Base-by-base conservation (phyloP, 2,329 filamentous ascomycete genomes). In the Endothia cerciana region DNA sequence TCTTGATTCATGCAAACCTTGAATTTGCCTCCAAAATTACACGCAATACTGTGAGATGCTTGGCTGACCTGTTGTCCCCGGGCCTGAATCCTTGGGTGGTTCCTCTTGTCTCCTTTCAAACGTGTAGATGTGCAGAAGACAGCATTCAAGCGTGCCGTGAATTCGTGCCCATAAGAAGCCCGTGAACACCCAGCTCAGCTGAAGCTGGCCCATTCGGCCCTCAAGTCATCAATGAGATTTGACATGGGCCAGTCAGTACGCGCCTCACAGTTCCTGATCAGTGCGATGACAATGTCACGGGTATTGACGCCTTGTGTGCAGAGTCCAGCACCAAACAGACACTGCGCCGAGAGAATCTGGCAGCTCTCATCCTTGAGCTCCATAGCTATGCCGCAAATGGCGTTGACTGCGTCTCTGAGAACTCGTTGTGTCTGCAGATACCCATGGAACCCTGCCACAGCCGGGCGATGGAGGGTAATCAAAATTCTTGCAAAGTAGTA, bases 401-500 rank as follows among this genome's bases (percentile, higher is more conserved):
- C 78, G 55, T 81, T 79, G 6, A 85, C 80, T 30, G 80, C 79
- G 41, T 83, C 80, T 17, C 79, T 76, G 8, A 83, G 76, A n/a
- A 75, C 73, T 63, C 77, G 78, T 68, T 82, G 79, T 22, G 80
- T 71, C 25, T 76, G 73, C 49, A 79, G 69, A 69, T 83, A 84
- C 13, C 76, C 73, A 43, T 79, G 70, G 68, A 82, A 85, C 13
- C 83, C 82, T 19, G 81, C 76, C 57, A 83, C 79, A 0, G 82
- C 83, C 1, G 82, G 81, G 57, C 83, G 79, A 61, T 87, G 81
- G 58, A 86, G 77, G 0, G 84, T 74, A 1, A 86, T 77, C 0
- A 87, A 74, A 53, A 87, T 83, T 11, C 81, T 78, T 0, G 84
- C 83, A 66, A 85, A 82, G 69, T 80, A 79, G 68, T 84, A 82